A percentile compares a stretch with the other conserved stretches of the same genome.
These are phyloP conservation scores for Borovskyia barvae DNA, from an alignment of 208 protist genomes.

Conservation along the genomic window DNA sequence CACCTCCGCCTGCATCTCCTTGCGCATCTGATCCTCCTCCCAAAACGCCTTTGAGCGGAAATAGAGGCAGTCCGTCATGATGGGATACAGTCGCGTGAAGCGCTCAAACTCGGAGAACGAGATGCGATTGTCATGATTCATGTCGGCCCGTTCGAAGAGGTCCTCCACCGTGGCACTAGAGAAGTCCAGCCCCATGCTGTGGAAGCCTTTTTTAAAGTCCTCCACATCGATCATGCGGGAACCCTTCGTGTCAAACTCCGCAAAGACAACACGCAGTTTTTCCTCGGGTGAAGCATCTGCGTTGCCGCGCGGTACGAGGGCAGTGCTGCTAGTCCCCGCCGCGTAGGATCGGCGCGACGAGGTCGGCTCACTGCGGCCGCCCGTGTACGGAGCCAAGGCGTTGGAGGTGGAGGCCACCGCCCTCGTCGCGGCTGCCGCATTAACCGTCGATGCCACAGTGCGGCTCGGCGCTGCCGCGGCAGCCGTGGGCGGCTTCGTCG, in stretches of 20 bases:
- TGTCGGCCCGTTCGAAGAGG: slow-evolving; percentile 85
- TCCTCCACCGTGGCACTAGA: slow-evolving; percentile 85
- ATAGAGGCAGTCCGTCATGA: slow-evolving; percentile 90
- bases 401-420: slow-evolving; percentile 24
- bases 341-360: slow-evolving; percentile 37
- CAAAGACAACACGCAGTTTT: slow-evolving; percentile 87
- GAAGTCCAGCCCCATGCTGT: slow-evolving; percentile 81
- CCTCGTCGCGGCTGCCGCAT: slow-evolving; percentile 11
- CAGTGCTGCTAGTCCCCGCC: slow-evolving; percentile 22
- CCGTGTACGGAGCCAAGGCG: slow-evolving; percentile 67
- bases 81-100: slow-evolving; percentile 86
- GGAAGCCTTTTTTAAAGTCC: slow-evolving; percentile 83
- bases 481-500: slow-evolving; percentile 62
- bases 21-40: slow-evolving; percentile 87
- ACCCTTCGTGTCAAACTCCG: slow-evolving; percentile 83
- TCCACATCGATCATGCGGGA: slow-evolving; percentile 77
- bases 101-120: slow-evolving; percentile 90
- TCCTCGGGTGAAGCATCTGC: slow-evolving; percentile 77
- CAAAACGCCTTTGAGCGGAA: slow-evolving; percentile 91
- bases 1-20: slow-evolving; percentile 78
- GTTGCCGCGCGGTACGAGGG: slow-evolving; percentile 55
- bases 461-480: slow-evolving; percentile 16
- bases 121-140: slow-evolving; percentile 81
- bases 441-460: slow-evolving; percentile 10
- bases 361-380: slow-evolving; percentile 40